Evolutionary conservation across 768 basidiomycete genomes (phyloP).

Genomic region (Auricularia sp.): DNA sequence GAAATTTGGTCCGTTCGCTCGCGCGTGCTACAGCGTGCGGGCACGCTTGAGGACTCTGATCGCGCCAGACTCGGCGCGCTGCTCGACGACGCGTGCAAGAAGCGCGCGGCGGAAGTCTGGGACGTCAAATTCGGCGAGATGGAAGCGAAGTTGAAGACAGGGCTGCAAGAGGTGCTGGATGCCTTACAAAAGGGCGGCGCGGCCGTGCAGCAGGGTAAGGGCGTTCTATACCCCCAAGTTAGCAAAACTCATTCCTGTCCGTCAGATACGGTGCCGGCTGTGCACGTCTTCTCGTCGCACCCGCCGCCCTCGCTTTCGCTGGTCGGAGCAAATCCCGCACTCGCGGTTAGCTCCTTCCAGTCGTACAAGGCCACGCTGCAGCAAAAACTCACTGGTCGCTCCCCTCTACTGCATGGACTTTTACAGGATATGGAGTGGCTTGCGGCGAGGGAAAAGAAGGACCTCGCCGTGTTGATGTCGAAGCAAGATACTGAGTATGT

Average conservation of each 20-base stretch:
- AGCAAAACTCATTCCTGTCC: constrained; percentile 4
- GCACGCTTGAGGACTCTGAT: constrained; percentile 43
- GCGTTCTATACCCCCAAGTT: neutral
- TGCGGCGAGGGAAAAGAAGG: constrained; percentile 47
- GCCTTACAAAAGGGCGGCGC: constrained; percentile 22
- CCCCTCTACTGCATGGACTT: constrained; percentile 48
- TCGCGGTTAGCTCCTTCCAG: constrained; percentile 39
- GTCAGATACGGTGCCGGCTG: constrained; percentile 42
- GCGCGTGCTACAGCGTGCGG: constrained; percentile 34
- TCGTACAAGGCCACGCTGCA: constrained; percentile 53
- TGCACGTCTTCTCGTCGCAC: constrained; percentile 47
- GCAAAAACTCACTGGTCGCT: constrained; percentile 56
- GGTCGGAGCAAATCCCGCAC: constrained; percentile 24
- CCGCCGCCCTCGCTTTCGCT: constrained; percentile 38
- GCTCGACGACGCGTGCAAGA: constrained; percentile 46
- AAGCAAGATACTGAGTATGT: constrained; percentile 38
- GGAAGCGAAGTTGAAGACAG: constrained; percentile 29
- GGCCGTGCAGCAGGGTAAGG: constrained; percentile 22
- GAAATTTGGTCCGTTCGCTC: constrained; percentile 64
- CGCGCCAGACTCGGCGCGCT: constrained; percentile 29
- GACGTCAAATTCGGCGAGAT: constrained; percentile 34
- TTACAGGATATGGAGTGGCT: constrained; percentile 50
- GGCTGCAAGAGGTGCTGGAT: constrained; percentile 23
- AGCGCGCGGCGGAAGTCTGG: constrained; percentile 53
- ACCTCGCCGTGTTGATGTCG: constrained; percentile 40